Conservation (phyloP, 164 flowering plant genomes). For the Cinnamomum micranthum region DNA sequence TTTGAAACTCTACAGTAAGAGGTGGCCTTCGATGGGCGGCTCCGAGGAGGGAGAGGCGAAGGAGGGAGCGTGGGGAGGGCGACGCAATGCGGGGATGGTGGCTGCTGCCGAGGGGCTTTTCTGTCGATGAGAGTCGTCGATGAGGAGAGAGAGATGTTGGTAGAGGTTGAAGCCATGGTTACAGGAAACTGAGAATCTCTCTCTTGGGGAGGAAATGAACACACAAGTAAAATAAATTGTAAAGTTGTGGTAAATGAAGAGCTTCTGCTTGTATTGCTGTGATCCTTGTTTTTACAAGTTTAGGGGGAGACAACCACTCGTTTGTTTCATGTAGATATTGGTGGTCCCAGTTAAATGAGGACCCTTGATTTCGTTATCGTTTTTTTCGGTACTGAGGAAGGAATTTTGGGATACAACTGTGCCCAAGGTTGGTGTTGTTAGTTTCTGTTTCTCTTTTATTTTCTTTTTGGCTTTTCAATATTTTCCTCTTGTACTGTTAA, state of each 20-base stretch:
- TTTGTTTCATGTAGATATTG: conserved; percentile 19
- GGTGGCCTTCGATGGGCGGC: conserved; percentile 24
- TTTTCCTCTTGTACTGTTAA: too few species aligned
- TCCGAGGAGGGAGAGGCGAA: conserved; percentile 38
- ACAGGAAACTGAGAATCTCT: background rate
- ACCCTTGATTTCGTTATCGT: background rate
- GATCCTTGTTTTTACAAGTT: background rate
- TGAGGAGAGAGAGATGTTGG: conserved; percentile 46
- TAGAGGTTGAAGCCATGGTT: conserved; percentile 37
- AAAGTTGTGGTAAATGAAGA: background rate
- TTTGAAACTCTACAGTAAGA: conserved; percentile 18
- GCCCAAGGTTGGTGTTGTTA: too few species aligned
- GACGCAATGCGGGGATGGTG: conserved; percentile 48
- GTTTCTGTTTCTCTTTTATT: too few species aligned
- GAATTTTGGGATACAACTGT: background rate
- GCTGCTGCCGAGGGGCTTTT: conserved; percentile 47
- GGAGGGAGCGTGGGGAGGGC: conserved; percentile 51
- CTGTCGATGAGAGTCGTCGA: conserved; percentile 50
- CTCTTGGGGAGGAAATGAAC: background rate
- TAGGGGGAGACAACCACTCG: conserved; percentile 21
- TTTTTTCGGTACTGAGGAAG: background rate
- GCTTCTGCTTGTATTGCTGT: background rate
- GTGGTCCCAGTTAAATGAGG: conserved; percentile 2
- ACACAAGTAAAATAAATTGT: background rate
- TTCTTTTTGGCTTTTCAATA: too few species aligned